Evolutionary conservation across 768 basidiomycete genomes (phyloP).

Genomic region (Mycena vulgaris): DNA sequence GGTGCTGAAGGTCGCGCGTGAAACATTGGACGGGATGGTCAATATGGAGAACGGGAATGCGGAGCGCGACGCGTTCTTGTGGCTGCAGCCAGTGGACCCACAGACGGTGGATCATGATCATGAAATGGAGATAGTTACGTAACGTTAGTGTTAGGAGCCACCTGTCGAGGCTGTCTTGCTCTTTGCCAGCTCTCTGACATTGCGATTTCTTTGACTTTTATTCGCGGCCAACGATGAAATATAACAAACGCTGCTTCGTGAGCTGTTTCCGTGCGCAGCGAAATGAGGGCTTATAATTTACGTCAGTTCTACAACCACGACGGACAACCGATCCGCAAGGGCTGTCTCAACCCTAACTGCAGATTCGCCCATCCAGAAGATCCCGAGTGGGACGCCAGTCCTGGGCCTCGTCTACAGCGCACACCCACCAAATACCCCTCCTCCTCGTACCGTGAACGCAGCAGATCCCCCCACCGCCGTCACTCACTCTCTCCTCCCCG

Average conservation of each 20-base stretch:
- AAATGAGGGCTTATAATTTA: background rate
- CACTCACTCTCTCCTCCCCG: slow-evolving; percentile 1
- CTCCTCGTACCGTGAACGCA: background rate
- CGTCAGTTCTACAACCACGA: slow-evolving; percentile 38
- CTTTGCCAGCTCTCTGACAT: no score
- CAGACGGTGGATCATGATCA: background rate
- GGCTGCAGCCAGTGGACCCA: slow-evolving; percentile 32
- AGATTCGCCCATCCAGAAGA: slow-evolving; percentile 49
- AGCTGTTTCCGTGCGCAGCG: background rate
- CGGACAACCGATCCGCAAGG: slow-evolving; percentile 27
- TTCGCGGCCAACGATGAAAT: no score
- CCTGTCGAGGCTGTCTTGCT: no score
- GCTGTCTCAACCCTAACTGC: slow-evolving; percentile 40
- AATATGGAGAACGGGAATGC: background rate
- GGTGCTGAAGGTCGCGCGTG: slow-evolving; percentile 8
- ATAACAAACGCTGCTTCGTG: background rate
- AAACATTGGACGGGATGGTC: slow-evolving; percentile 7
- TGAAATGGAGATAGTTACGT: no score
- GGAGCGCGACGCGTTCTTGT: slow-evolving; percentile 31
- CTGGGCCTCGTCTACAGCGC: background rate
- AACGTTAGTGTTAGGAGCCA: no score
- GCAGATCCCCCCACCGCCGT: slow-evolving; percentile 24
- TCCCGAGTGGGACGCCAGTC: slow-evolving; percentile 39
- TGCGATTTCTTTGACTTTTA: no score
- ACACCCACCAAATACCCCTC: background rate